phyloP scores from a whole-genome alignment of 345 rosid genomes.

The Raphanus sativus region DNA sequence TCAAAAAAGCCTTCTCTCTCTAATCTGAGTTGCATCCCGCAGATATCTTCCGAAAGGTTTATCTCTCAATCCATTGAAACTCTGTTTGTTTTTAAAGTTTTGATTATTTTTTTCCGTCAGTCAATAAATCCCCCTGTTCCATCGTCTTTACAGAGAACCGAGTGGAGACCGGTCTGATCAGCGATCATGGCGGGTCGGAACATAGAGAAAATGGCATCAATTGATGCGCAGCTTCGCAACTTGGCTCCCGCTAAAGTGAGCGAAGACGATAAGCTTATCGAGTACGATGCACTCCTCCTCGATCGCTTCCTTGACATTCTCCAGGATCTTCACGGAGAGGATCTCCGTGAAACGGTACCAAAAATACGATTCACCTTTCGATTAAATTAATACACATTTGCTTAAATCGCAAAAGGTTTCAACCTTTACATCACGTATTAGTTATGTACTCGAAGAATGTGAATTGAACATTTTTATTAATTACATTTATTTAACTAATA shows the following conservation, averaged over 20 bases:
- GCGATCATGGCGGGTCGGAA: conserved; percentile 57
- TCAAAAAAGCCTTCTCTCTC: background rate
- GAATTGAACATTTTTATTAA: too few relatives aligned
- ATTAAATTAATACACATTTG: too few relatives aligned
- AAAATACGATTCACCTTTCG: too few relatives aligned
- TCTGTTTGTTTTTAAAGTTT: background rate
- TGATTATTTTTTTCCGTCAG: background rate
- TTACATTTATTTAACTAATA: too few relatives aligned
- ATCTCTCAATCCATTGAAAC: background rate
- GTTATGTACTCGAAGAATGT: too few relatives aligned
- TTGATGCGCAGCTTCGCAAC: conserved; percentile 89
- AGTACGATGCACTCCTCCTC: conserved; percentile 91
- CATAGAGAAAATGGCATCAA: conserved; percentile 87
- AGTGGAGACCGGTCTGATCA: conserved; percentile 6
- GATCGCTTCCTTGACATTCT: conserved; percentile 97
- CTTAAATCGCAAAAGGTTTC: too few relatives aligned
- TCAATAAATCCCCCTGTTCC: conserved; percentile 3
- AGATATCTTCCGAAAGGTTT: conserved; percentile 17
- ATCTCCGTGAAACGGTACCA: conserved; percentile 84
- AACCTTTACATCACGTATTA: too few relatives aligned
- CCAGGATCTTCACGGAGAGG: conserved; percentile 91
- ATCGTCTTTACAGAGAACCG: conserved; percentile 29
- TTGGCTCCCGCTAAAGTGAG: conserved; percentile 82
- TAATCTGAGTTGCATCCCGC: background rate
- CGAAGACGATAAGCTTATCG: conserved; percentile 94